Percentiles rank a stretch among this genome's conserved stretches.
Evolutionary conservation across 208 protist genomes (phyloP).

Genomic region (Leishmania aethiopica): DNA sequence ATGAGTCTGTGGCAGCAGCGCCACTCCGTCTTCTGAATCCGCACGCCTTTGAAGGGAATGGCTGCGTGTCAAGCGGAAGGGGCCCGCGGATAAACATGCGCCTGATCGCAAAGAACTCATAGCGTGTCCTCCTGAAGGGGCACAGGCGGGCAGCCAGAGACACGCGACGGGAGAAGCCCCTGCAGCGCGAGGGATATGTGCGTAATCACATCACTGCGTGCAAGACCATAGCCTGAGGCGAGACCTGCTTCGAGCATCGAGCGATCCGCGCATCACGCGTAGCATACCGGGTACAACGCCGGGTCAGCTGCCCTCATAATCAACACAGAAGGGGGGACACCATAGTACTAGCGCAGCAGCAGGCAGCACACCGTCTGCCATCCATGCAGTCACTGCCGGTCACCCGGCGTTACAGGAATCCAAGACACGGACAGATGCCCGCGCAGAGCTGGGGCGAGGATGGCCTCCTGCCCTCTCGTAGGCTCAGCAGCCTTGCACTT

Average conservation of each 20-base stretch:
- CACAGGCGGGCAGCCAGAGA: not conserved
- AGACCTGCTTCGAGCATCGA: not conserved
- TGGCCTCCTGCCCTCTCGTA: not conserved
- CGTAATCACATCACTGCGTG: not conserved
- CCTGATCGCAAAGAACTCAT: not conserved
- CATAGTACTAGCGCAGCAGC: not conserved
- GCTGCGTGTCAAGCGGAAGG: not conserved
- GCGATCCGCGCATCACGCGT: too few relatives aligned
- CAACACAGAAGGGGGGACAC: not conserved
- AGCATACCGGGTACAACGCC: not conserved
- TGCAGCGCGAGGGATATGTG: not conserved
- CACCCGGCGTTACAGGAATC: not conserved
- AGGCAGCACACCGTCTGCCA: not conserved
- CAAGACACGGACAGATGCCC: not conserved
- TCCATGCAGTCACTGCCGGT: not conserved
- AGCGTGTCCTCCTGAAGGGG: not conserved
- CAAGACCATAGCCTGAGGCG: not conserved
- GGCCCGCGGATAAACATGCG: too few relatives aligned
- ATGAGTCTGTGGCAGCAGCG: not conserved
- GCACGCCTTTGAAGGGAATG: not conserved
- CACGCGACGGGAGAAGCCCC: not conserved
- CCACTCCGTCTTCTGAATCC: not conserved
- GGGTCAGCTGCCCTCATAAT: not conserved
- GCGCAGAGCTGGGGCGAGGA: not conserved
- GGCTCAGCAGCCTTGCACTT: not conserved